These are phyloP conservation scores for Bremia lactucae DNA, from an alignment of 352 stramenopile genomes.

Conservation along the genomic window DNA sequence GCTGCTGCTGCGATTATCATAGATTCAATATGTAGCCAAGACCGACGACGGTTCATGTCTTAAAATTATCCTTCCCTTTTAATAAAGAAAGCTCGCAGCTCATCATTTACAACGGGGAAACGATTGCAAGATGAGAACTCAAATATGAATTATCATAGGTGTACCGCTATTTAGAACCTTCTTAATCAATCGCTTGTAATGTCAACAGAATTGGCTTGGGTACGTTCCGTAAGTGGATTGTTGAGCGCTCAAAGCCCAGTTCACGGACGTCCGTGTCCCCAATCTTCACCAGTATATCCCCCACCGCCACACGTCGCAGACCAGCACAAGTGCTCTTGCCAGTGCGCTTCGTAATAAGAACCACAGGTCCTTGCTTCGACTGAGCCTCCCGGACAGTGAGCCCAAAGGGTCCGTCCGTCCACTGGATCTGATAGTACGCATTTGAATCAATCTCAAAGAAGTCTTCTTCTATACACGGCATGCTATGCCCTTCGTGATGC, in stretches of 20 bases:
- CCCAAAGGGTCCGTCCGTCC: conserved; percentile 71
- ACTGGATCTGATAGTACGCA: conserved; percentile 72
- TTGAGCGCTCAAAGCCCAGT: conserved; percentile 65
- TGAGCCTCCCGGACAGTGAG: conserved; percentile 70
- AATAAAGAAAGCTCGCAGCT: too few relatives aligned
- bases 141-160: background rate
- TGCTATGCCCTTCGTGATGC: conserved; percentile 10
- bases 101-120: too few relatives aligned
- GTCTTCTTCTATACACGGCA: conserved; percentile 27
- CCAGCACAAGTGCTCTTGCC: conserved; percentile 67
- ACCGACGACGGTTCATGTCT: background rate
- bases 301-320: conserved; percentile 58
- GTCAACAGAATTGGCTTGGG: conserved; percentile 64
- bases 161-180: conserved; percentile 1
- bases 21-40: too few relatives aligned
- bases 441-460: conserved; percentile 54
- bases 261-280: conserved; percentile 58
- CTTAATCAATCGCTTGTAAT: conserved; percentile 70
- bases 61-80: conserved; percentile 16
- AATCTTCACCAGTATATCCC: conserved; percentile 69
- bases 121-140: background rate
- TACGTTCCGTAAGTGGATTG: conserved; percentile 60
- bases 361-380: conserved; percentile 50
- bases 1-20: conserved; percentile 2
- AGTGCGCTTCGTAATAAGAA: conserved; percentile 75